Evolutionary conservation across 148 eudicot species (phyloP), one percentile per base, ranked within the genome.

Genomic region (Arctostaphylos glauca): DNA sequence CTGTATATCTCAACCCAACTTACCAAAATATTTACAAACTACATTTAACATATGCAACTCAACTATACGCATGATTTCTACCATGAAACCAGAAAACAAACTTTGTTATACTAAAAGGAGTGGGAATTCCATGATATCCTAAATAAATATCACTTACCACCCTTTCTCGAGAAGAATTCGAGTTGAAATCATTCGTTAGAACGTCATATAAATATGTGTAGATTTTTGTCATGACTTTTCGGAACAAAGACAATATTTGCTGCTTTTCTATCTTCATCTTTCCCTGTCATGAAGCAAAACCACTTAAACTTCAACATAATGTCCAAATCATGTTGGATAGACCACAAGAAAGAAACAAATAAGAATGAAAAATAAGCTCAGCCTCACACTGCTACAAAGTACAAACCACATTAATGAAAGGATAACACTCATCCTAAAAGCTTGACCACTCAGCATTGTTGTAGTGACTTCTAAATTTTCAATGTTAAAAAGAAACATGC

Each of bases 221-320:
- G 64, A 81, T 50, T 54, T 72, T 72, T 23, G 15, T 60, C n/a
- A 81, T 81, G 38, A 55, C 46, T 54, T 72, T 81, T 52, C 77
- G 64, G 67, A 81, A 44, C 18, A 81, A 46, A 71, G 68, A 16
- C 77, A 81, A 49, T 10, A 72, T 8, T 55, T 81, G 77, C 83
- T 81, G 77, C 68, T 48, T 71, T 72, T 72, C 83, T 54, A 81
- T 70, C 68, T 81, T 72, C 83, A 81, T 81, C 21, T 38, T 62
- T 72, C 46, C 77, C 83, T 81, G 72, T 31, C 15, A 38, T 2
- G 58, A 68, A 46, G 50, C 50, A 25, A 68, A n/a, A n/a, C n/a
- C n/a, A n/a, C n/a, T 49, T 19, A 14, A 79, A 60, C 41, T 12
- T 15, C 8, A n/a, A 47, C 4, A 43, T 3, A 38, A 72, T 21